These are phyloP conservation scores for Aphanocladium album DNA, from an alignment of 2,329 filamentous ascomycete species.

Conservation along the genomic window DNA sequence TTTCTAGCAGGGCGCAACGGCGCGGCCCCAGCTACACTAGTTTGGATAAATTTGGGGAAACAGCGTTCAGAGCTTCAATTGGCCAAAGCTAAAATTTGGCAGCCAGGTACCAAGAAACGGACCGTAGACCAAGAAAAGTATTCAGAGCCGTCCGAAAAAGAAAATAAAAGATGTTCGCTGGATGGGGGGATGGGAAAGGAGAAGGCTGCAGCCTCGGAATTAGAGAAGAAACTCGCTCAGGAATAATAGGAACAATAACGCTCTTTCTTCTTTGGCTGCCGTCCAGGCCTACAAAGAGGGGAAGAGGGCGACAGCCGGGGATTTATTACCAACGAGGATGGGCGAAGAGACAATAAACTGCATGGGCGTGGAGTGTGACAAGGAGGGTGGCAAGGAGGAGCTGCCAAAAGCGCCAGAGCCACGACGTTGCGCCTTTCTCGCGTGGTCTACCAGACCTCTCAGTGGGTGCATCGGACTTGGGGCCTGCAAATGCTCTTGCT, in stretches of 20 bases:
- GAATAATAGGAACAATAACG: background rate
- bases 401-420: background rate
- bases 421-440: background rate
- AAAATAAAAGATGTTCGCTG: no score
- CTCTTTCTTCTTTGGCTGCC: background rate
- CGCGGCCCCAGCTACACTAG: background rate
- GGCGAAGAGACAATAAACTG: slow-evolving; percentile 4
- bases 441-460: background rate
- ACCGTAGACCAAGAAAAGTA: background rate
- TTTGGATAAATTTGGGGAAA: background rate
- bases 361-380: slow-evolving; percentile 6
- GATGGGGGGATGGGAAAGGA: background rate
- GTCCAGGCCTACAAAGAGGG: background rate
- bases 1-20: background rate
- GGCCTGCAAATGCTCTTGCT: background rate
- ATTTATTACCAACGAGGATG: background rate
- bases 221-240: background rate
- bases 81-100: background rate
- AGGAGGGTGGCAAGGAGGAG: background rate
- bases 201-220: background rate
- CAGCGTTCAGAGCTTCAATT: background rate
- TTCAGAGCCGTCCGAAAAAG: background rate
- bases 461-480: background rate
- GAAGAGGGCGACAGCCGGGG: background rate
- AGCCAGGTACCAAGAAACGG: background rate